phyloP scores from a whole-genome alignment of 2,329 filamentous ascomycete genomes.

The Neonectria punicea region DNA sequence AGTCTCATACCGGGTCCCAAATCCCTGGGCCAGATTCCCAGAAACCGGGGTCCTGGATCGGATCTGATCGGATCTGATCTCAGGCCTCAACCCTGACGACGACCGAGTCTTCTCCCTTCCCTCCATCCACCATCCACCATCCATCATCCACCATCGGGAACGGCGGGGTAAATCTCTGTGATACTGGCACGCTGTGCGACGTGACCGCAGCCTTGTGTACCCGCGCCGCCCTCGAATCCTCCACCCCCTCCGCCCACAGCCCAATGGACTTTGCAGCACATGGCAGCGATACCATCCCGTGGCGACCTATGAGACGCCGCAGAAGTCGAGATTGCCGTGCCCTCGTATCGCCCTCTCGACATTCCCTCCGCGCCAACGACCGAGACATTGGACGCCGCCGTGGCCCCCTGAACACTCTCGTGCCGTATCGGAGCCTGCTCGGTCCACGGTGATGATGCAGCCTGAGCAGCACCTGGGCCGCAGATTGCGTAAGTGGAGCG shows the following conservation, averaged over 20 bases:
- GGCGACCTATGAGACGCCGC: constrained; percentile 10
- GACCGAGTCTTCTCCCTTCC: constrained; percentile 3
- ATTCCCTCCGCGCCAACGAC: constrained; percentile 14
- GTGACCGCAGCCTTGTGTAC: constrained; percentile 7
- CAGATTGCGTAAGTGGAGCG: constrained; percentile 6
- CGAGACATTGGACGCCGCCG: constrained; percentile 37
- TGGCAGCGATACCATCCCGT: not conserved
- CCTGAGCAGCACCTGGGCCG: not conserved
- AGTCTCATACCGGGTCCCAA: not conserved
- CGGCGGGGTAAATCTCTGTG: constrained; percentile 12
- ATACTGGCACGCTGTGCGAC: not conserved
- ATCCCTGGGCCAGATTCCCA: constrained; percentile 4
- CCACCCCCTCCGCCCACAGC: not conserved
- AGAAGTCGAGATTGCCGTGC: not conserved
- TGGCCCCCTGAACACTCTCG: not conserved
- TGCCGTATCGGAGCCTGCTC: constrained; percentile 22
- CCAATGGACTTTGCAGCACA: constrained; percentile 9
- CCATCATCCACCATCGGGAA: constrained; percentile 20
- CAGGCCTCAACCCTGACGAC: constrained; percentile 19
- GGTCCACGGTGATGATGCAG: constrained; percentile 37
- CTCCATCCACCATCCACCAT: not conserved
- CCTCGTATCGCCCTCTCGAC: constrained; percentile 11
- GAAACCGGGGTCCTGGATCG: constrained; percentile 30
- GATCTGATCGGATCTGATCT: constrained; percentile 20
- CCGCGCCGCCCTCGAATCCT: constrained; percentile 1